phyloP scores from a whole-genome alignment of 768 basidiomycete genomes.

The Podaxis pistillaris region DNA sequence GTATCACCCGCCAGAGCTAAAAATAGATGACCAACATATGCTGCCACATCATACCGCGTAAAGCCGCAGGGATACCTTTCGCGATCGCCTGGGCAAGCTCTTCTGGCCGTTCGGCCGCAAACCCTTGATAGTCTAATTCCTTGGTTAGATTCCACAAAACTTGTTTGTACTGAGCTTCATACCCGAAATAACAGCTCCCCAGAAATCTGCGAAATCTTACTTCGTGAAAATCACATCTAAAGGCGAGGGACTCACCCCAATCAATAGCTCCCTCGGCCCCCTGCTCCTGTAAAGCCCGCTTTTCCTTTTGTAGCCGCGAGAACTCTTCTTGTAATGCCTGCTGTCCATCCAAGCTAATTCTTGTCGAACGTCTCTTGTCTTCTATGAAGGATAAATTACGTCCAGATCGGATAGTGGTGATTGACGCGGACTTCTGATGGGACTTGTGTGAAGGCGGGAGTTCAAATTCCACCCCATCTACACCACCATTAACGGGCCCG shows the following conservation, averaged over 20 bases:
- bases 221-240: background rate
- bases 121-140: constrained; percentile 76
- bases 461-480: constrained; percentile 5
- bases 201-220: constrained; percentile 62
- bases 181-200: constrained; percentile 94
- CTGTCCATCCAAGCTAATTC: constrained; percentile 50
- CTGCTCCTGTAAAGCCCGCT: constrained; percentile 36
- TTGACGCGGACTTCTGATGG: constrained; percentile 68
- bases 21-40: constrained; percentile 59
- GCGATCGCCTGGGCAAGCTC: constrained; percentile 89
- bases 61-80: constrained; percentile 80
- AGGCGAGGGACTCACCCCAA: constrained; percentile 58
- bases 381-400: constrained; percentile 32
- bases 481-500: constrained; percentile 17
- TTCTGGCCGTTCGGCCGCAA: constrained; percentile 76
- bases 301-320: constrained; percentile 59
- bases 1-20: constrained; percentile 12
- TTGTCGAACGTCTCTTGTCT: constrained; percentile 38
- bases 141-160: constrained; percentile 1
- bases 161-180: constrained; percentile 6
- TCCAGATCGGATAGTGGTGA: constrained; percentile 51
- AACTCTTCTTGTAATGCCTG: constrained; percentile 78
- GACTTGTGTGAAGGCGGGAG: constrained; percentile 20
- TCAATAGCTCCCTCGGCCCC: constrained; percentile 54
- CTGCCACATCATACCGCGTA: constrained; percentile 97